These are phyloP conservation scores for Cordyceps javanica DNA, from an alignment of 2,329 filamentous ascomycete genomes.

Conservation along the genomic window DNA sequence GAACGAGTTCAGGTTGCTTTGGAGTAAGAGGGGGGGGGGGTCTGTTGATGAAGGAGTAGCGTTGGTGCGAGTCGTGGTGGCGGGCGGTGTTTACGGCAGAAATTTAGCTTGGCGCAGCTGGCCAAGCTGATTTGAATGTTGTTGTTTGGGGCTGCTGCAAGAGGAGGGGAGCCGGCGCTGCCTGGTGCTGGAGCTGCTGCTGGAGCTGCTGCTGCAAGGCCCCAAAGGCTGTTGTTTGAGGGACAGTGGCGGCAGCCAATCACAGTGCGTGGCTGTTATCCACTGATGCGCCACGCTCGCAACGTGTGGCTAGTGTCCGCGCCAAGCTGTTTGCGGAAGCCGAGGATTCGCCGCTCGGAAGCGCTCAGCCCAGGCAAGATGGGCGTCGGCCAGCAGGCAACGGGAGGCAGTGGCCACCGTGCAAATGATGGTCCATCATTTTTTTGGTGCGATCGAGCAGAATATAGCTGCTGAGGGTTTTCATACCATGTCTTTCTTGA, in stretches of 20 bases:
- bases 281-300: slow-evolving; percentile 5
- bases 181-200: too few species aligned
- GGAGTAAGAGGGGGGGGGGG: slow-evolving; percentile 7
- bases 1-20: background rate
- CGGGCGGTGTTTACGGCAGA: slow-evolving; percentile 15
- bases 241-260: background rate
- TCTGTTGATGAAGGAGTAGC: slow-evolving; percentile 10
- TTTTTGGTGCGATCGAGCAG: background rate
- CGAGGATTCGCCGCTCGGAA: slow-evolving; percentile 1
- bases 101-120: slow-evolving; percentile 12
- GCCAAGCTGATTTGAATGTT: slow-evolving; percentile 12
- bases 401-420: background rate
- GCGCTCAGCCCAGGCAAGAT: background rate
- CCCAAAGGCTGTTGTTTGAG: slow-evolving; percentile 4
- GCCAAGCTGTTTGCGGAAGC: slow-evolving; percentile 9
- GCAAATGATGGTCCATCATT: background rate
- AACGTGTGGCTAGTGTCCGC: slow-evolving; percentile 11
- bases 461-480: background rate
- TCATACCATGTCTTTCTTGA: background rate
- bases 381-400: background rate
- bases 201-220: background rate
- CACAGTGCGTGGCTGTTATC: background rate
- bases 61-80: slow-evolving; percentile 9
- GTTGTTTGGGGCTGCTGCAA: slow-evolving; percentile 4
- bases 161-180: slow-evolving; percentile 2